Conservation (phyloP, 2,329 filamentous ascomycete genomes). For the Xylariomycetidae sp. region DNA sequence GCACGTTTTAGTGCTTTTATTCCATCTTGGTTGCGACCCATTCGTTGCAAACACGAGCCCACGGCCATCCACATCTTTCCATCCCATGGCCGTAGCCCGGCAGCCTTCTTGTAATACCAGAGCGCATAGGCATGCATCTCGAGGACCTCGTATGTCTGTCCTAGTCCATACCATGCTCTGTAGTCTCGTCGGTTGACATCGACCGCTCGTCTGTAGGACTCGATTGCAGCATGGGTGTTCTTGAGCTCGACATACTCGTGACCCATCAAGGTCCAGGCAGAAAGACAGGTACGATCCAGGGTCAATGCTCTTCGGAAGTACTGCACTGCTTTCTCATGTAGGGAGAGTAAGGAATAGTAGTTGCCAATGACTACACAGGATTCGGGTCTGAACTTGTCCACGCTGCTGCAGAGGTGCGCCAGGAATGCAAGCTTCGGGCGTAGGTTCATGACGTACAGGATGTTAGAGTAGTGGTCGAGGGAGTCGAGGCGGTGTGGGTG, state of each 20-base stretch:
- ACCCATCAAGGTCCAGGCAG: conserved; percentile 97
- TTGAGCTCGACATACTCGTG: conserved; percentile 99
- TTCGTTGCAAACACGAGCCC: conserved; percentile 83
- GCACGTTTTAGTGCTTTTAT: conserved; percentile 95
- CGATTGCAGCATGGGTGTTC: conserved; percentile 95
- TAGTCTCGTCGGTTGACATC: conserved; percentile 96
- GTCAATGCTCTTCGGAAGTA: conserved; percentile 93
- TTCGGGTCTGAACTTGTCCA: conserved; percentile 94
- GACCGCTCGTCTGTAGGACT: conserved; percentile 90
- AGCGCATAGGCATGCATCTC: conserved; percentile 97
- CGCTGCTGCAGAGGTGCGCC: conserved; percentile 81
- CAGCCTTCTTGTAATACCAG: conserved; percentile 96
- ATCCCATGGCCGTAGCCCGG: conserved; percentile 88
- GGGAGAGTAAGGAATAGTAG: conserved; percentile 89
- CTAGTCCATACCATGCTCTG: conserved; percentile 94
- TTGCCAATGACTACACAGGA: conserved; percentile 96
- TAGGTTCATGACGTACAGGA: conserved; percentile 85
- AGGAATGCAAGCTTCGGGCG: conserved; percentile 88
- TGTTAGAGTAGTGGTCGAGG: conserved; percentile 94
- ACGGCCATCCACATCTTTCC: conserved; percentile 99
- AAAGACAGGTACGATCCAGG: conserved; percentile 82
- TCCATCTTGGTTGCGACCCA: conserved; percentile 78
- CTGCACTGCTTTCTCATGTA: conserved; percentile 96
- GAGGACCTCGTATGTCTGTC: conserved; percentile 93
- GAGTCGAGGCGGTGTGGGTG: conserved; percentile 74